Percentiles rank a stretch among this genome's conserved stretches.
phyloP scores from a whole-genome alignment of 176 grass and related monocot genomes.

The Aegilops longissima region DNA sequence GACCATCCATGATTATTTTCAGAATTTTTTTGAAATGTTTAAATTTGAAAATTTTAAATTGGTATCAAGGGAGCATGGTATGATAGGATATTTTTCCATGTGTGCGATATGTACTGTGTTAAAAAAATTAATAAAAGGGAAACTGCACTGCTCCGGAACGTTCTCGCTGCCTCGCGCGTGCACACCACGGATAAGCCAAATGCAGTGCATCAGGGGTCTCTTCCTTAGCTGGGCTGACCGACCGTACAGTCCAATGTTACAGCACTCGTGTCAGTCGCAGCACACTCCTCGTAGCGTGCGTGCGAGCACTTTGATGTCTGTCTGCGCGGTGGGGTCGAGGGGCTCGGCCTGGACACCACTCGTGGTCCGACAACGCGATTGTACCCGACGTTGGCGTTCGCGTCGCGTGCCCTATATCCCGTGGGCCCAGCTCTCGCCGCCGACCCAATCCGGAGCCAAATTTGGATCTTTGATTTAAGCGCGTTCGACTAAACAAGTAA shows the following conservation, averaged over 20 bases:
- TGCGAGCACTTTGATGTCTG: too few species aligned
- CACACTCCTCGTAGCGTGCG: too few species aligned
- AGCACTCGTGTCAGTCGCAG: too few species aligned
- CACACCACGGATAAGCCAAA: neutral
- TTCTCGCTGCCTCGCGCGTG: neutral
- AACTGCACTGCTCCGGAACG: neutral
- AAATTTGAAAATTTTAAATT: too few species aligned
- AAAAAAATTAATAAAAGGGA: too few species aligned
- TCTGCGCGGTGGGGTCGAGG: neutral
- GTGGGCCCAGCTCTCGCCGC: neutral
- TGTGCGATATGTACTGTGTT: too few species aligned
- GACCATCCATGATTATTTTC: too few species aligned
- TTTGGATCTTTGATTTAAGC: neutral
- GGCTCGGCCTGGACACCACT: neutral
- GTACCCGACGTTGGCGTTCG: neutral
- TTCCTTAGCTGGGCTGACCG: neutral
- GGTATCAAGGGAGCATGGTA: too few species aligned
- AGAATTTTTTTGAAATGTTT: too few species aligned
- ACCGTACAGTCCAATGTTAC: neutral
- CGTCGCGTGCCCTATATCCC: conserved; percentile 14
- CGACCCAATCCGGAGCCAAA: neutral
- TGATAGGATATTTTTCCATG: too few species aligned
- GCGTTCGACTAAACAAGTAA: neutral
- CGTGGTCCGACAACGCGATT: neutral
- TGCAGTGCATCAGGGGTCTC: too few species aligned